Evolutionary conservation across 176 grass and related monocot genomes (phyloP).

Genomic region (Oryza australiensis): DNA sequence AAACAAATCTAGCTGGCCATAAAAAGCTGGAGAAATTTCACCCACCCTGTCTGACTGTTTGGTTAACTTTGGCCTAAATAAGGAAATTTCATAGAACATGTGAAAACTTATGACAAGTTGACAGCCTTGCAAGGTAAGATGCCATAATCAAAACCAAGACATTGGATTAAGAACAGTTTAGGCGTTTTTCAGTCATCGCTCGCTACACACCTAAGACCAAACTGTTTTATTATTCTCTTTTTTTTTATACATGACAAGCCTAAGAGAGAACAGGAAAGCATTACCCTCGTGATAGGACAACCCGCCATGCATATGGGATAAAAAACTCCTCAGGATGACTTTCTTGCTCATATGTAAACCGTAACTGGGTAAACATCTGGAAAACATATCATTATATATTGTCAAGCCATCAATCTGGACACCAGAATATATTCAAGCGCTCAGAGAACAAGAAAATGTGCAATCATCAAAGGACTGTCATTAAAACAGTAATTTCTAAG

Average conservation of each 20-base stretch:
- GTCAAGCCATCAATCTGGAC: constrained; percentile 33
- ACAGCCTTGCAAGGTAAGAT: not conserved
- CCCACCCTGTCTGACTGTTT: not conserved
- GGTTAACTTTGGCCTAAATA: not conserved
- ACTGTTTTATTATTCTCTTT: not conserved
- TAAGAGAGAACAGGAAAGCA: constrained; percentile 28
- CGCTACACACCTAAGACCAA: not conserved
- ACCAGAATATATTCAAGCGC: constrained; percentile 12
- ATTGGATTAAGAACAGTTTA: not conserved
- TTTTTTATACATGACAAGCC: constrained; percentile 14
- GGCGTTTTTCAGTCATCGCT: constrained; percentile 7
- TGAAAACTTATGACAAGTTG: constrained; percentile 8
- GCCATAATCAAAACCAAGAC: constrained; percentile 20
- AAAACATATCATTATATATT: constrained; percentile 38
- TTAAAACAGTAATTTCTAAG: not conserved
- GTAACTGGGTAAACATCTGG: constrained; percentile 98
- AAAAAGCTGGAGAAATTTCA: not conserved
- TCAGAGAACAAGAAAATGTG: constrained; percentile 1
- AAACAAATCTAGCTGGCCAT: not conserved
- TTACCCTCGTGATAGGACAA: constrained; percentile 90
- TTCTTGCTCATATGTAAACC: constrained; percentile 99
- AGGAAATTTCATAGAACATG: not conserved
- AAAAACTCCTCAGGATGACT: constrained; percentile 99
- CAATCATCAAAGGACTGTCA: not conserved
- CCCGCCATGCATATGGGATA: constrained; percentile 96